These are phyloP conservation scores for Boletus sp. DNA, from an alignment of 768 basidiomycete species.

Conservation along the genomic window DNA sequence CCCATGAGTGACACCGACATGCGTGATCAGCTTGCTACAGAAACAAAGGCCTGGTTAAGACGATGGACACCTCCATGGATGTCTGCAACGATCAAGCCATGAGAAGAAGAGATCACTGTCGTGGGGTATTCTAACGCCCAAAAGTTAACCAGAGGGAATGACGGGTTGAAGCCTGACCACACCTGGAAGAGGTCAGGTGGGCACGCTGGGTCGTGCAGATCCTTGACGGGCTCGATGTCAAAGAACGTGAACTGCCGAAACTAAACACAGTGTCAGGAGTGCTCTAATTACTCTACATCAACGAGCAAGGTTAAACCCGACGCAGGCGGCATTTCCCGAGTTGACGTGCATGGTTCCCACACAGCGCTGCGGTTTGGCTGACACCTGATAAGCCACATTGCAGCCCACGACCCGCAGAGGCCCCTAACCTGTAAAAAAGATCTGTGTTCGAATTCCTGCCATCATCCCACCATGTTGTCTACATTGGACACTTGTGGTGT, in stretches of 20 bases:
- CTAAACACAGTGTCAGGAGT: slow-evolving; percentile 37
- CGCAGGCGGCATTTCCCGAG: too few relatives aligned
- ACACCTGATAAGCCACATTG: too few relatives aligned
- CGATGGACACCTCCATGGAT: slow-evolving; percentile 81
- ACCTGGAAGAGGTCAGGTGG: slow-evolving; percentile 81
- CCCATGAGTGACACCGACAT: slow-evolving; percentile 77
- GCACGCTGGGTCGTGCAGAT: slow-evolving; percentile 69
- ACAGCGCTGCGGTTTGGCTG: too few relatives aligned
- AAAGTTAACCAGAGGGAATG: neutral
- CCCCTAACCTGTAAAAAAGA: too few relatives aligned
- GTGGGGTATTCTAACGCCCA: slow-evolving; percentile 49
- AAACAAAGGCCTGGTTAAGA: slow-evolving; percentile 71
- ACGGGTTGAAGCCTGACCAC: slow-evolving; percentile 4
- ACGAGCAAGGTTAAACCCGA: too few relatives aligned
- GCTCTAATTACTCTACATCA: too few relatives aligned
- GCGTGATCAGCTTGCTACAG: slow-evolving; percentile 70
- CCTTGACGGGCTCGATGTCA: slow-evolving; percentile 71
- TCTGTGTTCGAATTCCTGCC: too few relatives aligned
- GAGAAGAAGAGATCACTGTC: slow-evolving; percentile 56
- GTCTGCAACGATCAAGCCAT: slow-evolving; percentile 75
- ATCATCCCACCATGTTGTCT: too few relatives aligned
- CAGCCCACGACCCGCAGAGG: too few relatives aligned
- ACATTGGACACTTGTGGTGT: too few relatives aligned
- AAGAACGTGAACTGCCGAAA: slow-evolving; percentile 93
- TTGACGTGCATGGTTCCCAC: too few relatives aligned